Base-by-base conservation (phyloP, 228 moss, liverwort and hornwort species). In the Sphagnum fallax region DNA sequence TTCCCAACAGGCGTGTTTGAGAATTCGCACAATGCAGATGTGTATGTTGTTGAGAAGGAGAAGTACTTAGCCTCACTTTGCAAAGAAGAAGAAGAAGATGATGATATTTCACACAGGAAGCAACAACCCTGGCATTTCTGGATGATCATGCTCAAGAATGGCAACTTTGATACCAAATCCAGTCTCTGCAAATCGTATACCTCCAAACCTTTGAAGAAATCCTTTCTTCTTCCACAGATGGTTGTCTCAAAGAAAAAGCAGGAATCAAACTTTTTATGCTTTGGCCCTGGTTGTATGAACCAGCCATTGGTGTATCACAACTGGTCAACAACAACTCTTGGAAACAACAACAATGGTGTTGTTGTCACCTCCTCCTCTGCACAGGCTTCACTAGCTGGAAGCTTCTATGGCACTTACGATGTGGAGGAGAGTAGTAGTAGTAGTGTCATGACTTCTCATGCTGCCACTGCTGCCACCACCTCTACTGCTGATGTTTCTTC, bases 131-230 rank as follows among this genome's bases (percentile, higher is more conserved):
- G 94, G 94, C 80, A 86, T 66, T 95, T 90, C 64, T 95, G 94
- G 94, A 95, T 90, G 94, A 79, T 95, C 73, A 95, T 95, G 94
- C 81, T 95, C 61, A 95, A 95, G 77, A 95, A 92, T 72, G 94
- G 92, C 11, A 95, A 95, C 70, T 95, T 83, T 47, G 92, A 95
- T 62, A 4, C 67, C 47, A 71, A 76, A 0, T 86, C 90, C 16
- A 79, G 81, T 10, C 70, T 94, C 70, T 94, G 91, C 67, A 79
- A 80, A 32, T 75, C 80, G 9, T 86, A 82, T 65, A 75, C 86
- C 50, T 48, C 70, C 1, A 32, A 32, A 32, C 32, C 32, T 32
- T 32, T 32, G 32, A 32, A 32, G 32, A 32, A 32, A 32, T 32
- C 32, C 32, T 32, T 32, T 32, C 32, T 32, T 32, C 32, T 32